Evolutionary conservation across 2,329 filamentous ascomycete species (phyloP).

Genomic region (Diplodia seriata): DNA sequence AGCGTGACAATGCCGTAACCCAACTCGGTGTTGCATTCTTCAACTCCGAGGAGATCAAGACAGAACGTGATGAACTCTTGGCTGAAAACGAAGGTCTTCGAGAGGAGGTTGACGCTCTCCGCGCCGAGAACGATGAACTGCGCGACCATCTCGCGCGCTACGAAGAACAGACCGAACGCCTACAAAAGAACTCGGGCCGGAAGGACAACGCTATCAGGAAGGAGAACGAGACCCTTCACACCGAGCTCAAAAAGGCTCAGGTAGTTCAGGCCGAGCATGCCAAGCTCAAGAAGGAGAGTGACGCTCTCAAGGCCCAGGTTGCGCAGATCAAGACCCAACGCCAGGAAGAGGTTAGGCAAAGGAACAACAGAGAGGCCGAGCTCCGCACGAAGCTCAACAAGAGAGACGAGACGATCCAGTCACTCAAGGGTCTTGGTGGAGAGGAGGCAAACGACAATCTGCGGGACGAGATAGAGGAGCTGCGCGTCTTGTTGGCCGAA

Average conservation of each 20-base stretch:
- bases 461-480: constrained; percentile 49
- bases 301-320: constrained; percentile 73
- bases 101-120: constrained; percentile 40
- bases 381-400: constrained; percentile 45
- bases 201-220: constrained; percentile 44
- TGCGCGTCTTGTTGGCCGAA: constrained; percentile 49
- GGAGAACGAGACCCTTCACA: constrained; percentile 45
- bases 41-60: constrained; percentile 60
- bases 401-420: constrained; percentile 50
- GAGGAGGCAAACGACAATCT: constrained; percentile 50
- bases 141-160: constrained; percentile 44
- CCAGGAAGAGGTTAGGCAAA: constrained; percentile 55
- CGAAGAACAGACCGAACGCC: constrained; percentile 45
- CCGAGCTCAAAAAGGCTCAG: constrained; percentile 38
- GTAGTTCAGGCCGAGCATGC: constrained; percentile 44
- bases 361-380: constrained; percentile 43
- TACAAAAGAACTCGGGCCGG: constrained; percentile 44
- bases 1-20: constrained; percentile 69
- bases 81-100: constrained; percentile 48
- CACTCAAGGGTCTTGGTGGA: constrained; percentile 46
- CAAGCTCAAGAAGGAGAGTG: constrained; percentile 75
- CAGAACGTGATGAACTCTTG: constrained; percentile 51
- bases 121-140: constrained; percentile 40
- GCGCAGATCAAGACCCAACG: constrained; percentile 76
- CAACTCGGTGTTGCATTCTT: constrained; percentile 68